Percentiles rank a stretch among this genome's conserved stretches.
phyloP scores from a whole-genome alignment of 2,329 filamentous ascomycete genomes.

The Monosporascus ibericus region DNA sequence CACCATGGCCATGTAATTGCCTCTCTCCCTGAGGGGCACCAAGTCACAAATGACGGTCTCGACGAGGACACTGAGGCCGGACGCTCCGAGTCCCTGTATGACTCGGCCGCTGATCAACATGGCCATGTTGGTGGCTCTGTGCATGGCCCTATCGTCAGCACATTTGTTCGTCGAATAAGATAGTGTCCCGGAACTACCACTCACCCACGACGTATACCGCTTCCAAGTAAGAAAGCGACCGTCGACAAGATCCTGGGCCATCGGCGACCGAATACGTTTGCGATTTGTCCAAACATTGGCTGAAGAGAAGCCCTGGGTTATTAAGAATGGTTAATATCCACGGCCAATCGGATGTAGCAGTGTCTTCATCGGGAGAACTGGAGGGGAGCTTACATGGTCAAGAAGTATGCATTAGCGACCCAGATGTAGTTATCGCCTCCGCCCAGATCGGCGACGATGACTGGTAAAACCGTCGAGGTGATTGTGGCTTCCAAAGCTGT shows the following conservation, averaged over 20 bases:
- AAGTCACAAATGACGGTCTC: slow-evolving; percentile 46
- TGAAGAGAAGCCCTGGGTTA: slow-evolving; percentile 24
- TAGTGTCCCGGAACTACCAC: no score
- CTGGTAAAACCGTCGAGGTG: slow-evolving; percentile 14
- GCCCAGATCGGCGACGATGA: slow-evolving; percentile 13
- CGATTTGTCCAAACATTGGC: slow-evolving; percentile 40
- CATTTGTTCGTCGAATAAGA: no score
- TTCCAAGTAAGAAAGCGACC: slow-evolving; percentile 30
- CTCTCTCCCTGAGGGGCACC: slow-evolving; percentile 40
- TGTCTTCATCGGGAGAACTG: no score
- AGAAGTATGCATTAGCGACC: slow-evolving; percentile 24
- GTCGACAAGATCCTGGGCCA: slow-evolving; percentile 32
- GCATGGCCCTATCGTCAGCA: no score
- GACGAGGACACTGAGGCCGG: slow-evolving; percentile 31
- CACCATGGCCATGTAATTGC: slow-evolving; percentile 33
- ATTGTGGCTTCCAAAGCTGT: slow-evolving; percentile 4
- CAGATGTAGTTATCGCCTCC: slow-evolving; percentile 14
- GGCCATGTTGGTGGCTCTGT: slow-evolving; percentile 25
- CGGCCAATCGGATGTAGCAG: no score
- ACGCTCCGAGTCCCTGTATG: slow-evolving; percentile 37
- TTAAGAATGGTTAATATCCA: no score
- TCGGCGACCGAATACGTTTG: slow-evolving; percentile 43
- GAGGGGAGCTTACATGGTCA: slow-evolving; percentile 26
- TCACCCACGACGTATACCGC: no score
- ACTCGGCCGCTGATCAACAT: slow-evolving; percentile 34